phyloP scores from a whole-genome alignment of 768 basidiomycete genomes.

The Rubroboletus pulcherrimus region DNA sequence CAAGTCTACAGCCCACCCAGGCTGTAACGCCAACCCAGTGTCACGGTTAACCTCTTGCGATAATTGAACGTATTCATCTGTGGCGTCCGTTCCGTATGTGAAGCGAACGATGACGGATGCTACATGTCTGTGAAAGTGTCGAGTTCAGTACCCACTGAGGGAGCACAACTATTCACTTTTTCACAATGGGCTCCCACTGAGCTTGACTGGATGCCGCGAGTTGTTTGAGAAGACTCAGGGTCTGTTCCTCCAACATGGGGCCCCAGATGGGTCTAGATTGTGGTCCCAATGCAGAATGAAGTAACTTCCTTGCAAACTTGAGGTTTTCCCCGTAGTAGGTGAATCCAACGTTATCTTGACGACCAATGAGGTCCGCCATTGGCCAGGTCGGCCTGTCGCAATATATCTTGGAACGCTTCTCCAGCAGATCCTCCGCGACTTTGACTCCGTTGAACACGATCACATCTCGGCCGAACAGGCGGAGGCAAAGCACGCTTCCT shows the following conservation, averaged over 20 bases:
- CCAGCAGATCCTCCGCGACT: constrained; percentile 42
- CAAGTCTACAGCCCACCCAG: constrained; percentile 39
- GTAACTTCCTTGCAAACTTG: constrained; percentile 38
- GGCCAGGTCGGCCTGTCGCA: constrained; percentile 49
- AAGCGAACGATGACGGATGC: constrained; percentile 36
- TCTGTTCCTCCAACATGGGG: constrained; percentile 5
- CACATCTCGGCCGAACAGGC: constrained; percentile 39
- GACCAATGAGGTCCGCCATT: constrained; percentile 41
- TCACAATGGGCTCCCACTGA: constrained; percentile 1
- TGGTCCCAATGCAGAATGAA: constrained; percentile 36
- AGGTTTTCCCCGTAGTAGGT: constrained; percentile 10
- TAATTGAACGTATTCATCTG: constrained; percentile 24
- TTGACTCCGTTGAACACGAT: constrained; percentile 43
- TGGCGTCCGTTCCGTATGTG: constrained; percentile 40
- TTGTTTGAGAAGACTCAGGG: neutral
- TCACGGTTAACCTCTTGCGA: constrained; percentile 32
- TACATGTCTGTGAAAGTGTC: constrained; percentile 25
- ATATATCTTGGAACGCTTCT: constrained; percentile 42
- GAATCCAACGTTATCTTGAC: constrained; percentile 38
- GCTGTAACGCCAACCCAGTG: constrained; percentile 21
- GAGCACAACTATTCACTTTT: neutral
- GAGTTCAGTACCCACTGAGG: neutral
- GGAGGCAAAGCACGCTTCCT: constrained; percentile 41
- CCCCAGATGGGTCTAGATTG: neutral
- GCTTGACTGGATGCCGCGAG: neutral